Percentiles rank a stretch among this genome's conserved stretches.
Conservation (phyloP, 1,139 yeast species). For the Protomyces inouyei region DNA sequence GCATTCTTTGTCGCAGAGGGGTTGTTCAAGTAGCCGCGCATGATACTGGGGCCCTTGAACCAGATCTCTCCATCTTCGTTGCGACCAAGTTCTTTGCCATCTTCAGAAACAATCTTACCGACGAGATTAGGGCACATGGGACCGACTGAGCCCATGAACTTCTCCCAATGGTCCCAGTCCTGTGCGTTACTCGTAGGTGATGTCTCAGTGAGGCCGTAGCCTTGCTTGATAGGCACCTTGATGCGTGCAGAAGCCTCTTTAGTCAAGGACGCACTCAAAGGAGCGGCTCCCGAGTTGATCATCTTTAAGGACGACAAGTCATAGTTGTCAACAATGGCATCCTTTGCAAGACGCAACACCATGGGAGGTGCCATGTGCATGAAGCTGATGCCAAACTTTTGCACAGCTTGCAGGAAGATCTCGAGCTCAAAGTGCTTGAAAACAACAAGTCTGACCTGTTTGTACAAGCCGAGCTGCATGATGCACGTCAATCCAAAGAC, state of each 20-base stretch:
- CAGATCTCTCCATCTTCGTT: slow-evolving; percentile 79
- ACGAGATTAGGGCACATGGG: slow-evolving; percentile 75
- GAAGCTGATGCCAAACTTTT: slow-evolving; percentile 20
- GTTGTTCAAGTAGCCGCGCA: slow-evolving; percentile 50
- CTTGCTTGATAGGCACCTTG: slow-evolving; percentile 25
- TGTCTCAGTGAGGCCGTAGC: slow-evolving; percentile 90
- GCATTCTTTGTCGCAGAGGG: slow-evolving; percentile 41
- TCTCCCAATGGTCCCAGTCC: slow-evolving; percentile 60
- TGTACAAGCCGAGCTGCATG: slow-evolving; percentile 21
- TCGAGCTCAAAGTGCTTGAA: slow-evolving; percentile 29
- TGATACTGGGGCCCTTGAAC: slow-evolving; percentile 66
- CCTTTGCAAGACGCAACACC: slow-evolving; percentile 41
- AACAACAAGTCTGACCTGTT: slow-evolving; percentile 27
- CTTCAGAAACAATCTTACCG: slow-evolving; percentile 80
- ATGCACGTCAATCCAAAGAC: slow-evolving; percentile 30
- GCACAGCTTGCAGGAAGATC: slow-evolving; percentile 20
- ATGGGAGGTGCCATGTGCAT: slow-evolving; percentile 42
- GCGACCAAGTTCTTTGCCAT: slow-evolving; percentile 85
- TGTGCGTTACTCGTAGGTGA: slow-evolving; percentile 76
- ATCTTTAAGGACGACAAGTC: slow-evolving; percentile 30
- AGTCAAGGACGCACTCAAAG: slow-evolving; percentile 36
- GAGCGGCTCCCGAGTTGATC: slow-evolving; percentile 43
- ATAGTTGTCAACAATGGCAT: slow-evolving; percentile 40
- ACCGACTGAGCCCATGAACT: slow-evolving; percentile 60
- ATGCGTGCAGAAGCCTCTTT: slow-evolving; percentile 33